These are phyloP conservation scores for Heliosperma pusillum DNA, from an alignment of 148 eudicot species.

Conservation along the genomic window DNA sequence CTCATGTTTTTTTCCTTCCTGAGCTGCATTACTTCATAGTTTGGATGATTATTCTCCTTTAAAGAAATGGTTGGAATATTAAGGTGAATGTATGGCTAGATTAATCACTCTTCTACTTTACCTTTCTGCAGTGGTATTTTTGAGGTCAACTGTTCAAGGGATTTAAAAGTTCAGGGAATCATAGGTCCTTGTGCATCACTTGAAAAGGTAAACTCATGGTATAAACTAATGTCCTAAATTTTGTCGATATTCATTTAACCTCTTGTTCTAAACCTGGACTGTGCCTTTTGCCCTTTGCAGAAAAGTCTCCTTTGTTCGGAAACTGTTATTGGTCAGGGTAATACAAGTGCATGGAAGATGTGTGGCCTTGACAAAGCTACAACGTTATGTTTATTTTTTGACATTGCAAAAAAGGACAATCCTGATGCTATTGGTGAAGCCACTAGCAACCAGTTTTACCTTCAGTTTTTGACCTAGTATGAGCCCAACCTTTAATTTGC, in stretches of 20 bases:
- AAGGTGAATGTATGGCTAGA: neutral
- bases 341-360: conserved; percentile 93
- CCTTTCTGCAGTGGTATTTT: conserved; percentile 80
- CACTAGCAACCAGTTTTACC: conserved; percentile 73
- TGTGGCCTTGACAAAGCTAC: conserved; percentile 95
- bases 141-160: conserved; percentile 97
- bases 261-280: conserved; percentile 13
- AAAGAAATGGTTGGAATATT: neutral
- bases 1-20: neutral
- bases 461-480: conserved; percentile 90
- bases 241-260: conserved; percentile 15
- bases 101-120: neutral
- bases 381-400: conserved; percentile 76
- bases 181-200: conserved; percentile 99
- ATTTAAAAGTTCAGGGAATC: conserved; percentile 86
- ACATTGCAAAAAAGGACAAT: conserved; percentile 75
- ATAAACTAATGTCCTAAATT: neutral
- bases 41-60: neutral
- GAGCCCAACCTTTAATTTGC: conserved; percentile 33
- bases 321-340: conserved; percentile 86
- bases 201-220: conserved; percentile 60
- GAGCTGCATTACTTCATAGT: neutral
- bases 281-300: conserved; percentile 53
- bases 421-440: conserved; percentile 78
- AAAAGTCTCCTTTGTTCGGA: conserved; percentile 93